Conservation (phyloP, 129 eudicot species). For the Chrysanthemum makinoi region DNA sequence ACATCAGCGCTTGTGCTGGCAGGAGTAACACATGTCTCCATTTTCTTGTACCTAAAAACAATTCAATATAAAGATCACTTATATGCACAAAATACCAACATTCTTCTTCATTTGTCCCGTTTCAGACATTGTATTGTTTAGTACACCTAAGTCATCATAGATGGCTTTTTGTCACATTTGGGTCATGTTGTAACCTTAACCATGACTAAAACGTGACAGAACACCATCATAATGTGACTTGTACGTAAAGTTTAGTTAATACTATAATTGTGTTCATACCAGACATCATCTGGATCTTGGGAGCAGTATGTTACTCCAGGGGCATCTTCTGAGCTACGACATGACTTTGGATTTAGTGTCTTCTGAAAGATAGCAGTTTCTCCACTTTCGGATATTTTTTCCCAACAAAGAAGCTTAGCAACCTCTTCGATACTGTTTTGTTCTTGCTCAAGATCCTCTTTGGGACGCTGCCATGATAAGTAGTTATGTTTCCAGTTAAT, state of each 20-base stretch:
- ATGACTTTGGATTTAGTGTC: constrained; percentile 53
- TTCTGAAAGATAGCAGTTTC: constrained; percentile 83
- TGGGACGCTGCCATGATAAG: constrained; percentile 82
- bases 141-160: too few species aligned
- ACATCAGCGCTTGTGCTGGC: constrained; percentile 31
- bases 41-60: constrained; percentile 80
- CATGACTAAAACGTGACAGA: too few species aligned
- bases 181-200: too few species aligned
- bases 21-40: constrained; percentile 86
- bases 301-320: constrained; percentile 57
- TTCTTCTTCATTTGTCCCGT: too few species aligned
- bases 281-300: constrained; percentile 67
- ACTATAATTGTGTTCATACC: constrained; percentile 45
- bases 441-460: constrained; percentile 82
- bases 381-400: constrained; percentile 71
- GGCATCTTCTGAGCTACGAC: constrained; percentile 49
- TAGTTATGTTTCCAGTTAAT: constrained; percentile 78
- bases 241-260: too few species aligned
- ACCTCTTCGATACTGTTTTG: constrained; percentile 77
- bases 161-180: too few species aligned
- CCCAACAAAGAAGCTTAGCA: constrained; percentile 95
- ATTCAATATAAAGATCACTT: too few species aligned
- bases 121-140: too few species aligned
- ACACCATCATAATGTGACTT: too few species aligned
- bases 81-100: too few species aligned